Base-by-base conservation (phyloP, 805 yeast genomes). In the Metschnikowia bowlesiae region DNA sequence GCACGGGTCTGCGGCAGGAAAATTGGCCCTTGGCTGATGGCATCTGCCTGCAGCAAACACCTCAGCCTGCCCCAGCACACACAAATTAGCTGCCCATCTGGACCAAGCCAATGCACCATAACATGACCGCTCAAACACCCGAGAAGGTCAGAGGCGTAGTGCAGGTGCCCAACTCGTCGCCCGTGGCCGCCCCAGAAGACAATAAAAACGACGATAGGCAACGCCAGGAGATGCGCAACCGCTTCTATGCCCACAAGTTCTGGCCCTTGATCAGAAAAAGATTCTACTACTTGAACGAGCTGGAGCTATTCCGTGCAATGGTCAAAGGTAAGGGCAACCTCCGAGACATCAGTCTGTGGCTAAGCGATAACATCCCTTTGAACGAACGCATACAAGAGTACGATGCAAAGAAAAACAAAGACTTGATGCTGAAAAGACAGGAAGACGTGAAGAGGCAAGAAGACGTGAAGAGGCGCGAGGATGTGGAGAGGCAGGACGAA, bases 121-220 rank as follows among this genome's bases (percentile, higher is more conserved):
- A 16, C 33, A 53, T 53, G 56, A 33, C 53, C n/a, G 46, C 35
- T 32, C 46, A 51, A 34, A 56, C 58, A 41, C 60, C 58, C 11
- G 50, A 49, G 18, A 53, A 53, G 38, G 34, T 34, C 33, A 37
- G 33, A 14, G 56, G 53, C 38, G 55, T 52, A 11, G 31, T 73
- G 18, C 77, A 73, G 57, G 77, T 73, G 7, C 77, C 77, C 3
- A 62, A 69, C 46, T 68, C 74, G 32, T 69, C 75, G 28, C 78
- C 78, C 13, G 66, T 73, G 11, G 32, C 37, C 9, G 5, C 48
- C 44, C 13, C 47, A 41, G 34, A 14, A 45, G 26, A 50, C 34
- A 29, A 53, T 44, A 44, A 39, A 49, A 34, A 43, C 47, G 53
- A 56, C 45, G 54, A 56, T 36, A 49, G 48, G 38, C 46, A 50